Conservation (phyloP, 2,329 filamentous ascomycete species). For the Colletotrichum nymphaeae region DNA sequence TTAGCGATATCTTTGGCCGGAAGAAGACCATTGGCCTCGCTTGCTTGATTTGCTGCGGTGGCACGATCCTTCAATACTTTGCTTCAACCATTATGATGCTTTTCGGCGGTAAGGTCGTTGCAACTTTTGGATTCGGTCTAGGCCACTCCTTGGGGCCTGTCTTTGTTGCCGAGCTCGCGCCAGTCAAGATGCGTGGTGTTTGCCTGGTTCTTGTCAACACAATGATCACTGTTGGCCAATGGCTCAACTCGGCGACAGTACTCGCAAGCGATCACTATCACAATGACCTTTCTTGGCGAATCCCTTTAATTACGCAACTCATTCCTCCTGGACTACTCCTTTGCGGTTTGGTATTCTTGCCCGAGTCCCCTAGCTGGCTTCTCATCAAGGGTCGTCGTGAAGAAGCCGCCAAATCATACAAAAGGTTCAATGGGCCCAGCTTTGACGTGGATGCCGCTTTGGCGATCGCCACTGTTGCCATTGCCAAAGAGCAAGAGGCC, state of each 20-base stretch:
- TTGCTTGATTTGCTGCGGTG: slow-evolving; percentile 36
- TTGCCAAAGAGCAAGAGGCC: slow-evolving; percentile 39
- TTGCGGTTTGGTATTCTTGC: slow-evolving; percentile 38
- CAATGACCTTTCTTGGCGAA: slow-evolving; percentile 43
- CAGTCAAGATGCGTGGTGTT: slow-evolving; percentile 44
- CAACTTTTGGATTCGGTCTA: slow-evolving; percentile 44
- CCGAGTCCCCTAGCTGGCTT: slow-evolving; percentile 39
- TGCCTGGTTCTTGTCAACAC: slow-evolving; percentile 45
- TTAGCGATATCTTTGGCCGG: slow-evolving; percentile 42
- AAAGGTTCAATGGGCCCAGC: slow-evolving; percentile 41
- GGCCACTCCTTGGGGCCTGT: slow-evolving; percentile 46
- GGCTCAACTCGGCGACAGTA: slow-evolving; percentile 33
- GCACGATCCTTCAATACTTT: slow-evolving; percentile 42
- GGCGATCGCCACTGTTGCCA: slow-evolving; percentile 38
- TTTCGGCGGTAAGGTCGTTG: slow-evolving; percentile 44
- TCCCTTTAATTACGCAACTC: slow-evolving; percentile 45
- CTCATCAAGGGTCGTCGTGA: slow-evolving; percentile 36
- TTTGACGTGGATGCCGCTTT: slow-evolving; percentile 41
- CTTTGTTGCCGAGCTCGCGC: slow-evolving; percentile 46
- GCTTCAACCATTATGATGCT: slow-evolving; percentile 37
- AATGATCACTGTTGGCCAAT: slow-evolving; percentile 46
- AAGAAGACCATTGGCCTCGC: slow-evolving; percentile 40
- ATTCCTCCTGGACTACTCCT: slow-evolving; percentile 41
- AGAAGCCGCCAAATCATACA: slow-evolving; percentile 38
- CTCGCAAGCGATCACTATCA: slow-evolving; percentile 22